Base-by-base conservation (phyloP, 1,139 yeast species). In the Blastobotrys ciferrii region DNA sequence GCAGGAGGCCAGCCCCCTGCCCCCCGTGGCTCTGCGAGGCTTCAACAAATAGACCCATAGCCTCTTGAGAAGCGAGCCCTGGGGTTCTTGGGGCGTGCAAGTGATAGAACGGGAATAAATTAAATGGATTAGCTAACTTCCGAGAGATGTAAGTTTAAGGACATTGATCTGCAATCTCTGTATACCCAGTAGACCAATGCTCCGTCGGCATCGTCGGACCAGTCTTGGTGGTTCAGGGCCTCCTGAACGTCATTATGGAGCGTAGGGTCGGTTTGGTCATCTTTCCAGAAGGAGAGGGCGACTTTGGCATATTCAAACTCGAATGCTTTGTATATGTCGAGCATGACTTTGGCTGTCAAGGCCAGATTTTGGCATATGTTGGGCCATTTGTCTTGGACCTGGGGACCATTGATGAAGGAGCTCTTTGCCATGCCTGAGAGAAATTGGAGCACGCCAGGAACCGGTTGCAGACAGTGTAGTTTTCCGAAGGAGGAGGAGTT, bases 371-470 rank as follows among this genome's bases (percentile, higher is more conserved):
- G 53, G 3, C 50, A 49, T 23, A 56, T 42, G 14, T 51, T 32
- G 18, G 58, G 58, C 59, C 59, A 56, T 25, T 51, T 50, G 12
- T 45, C 49, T 18, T 49, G 48, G 32, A 55, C 50, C 12, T 48
- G 55, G 1, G 52, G 47, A 1, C 52, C 55, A 25, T 53, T 52
- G 30, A 53, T 54, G 50, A 57, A 52, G n/a, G 57, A 48, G 37
- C 56, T 53, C 23, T 53, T 49, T 14, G 58, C 59, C 59, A 57
- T 56, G 2, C 59, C 60, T 20, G 54, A 48, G 15, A 56, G 46
- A 37, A 57, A 56, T 39, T 57, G 60, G 13, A 57, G 41, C 31
- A 56, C 35, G 12, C 60, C 60, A 2, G 60, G 59, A 3, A 57
- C 58, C 3, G 60, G 58, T 11, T 45, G 45, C n/a, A 56, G 45